Evolutionary conservation across 768 basidiomycete genomes (phyloP).

Genomic region (Suillus sp.): DNA sequence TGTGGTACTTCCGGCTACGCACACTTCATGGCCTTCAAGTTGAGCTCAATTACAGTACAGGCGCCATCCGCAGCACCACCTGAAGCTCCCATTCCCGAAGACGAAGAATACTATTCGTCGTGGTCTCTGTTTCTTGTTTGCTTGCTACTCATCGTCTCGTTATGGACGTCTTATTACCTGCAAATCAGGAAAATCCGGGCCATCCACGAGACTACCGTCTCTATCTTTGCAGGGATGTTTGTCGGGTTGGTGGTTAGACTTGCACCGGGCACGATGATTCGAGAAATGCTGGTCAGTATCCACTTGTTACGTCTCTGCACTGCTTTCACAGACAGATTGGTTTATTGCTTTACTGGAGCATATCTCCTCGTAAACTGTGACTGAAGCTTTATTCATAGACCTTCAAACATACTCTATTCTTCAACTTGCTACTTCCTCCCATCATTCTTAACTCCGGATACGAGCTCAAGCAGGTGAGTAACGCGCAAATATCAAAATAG

Average conservation of each 20-base stretch:
- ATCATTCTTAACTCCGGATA: conserved; percentile 99
- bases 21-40: conserved; percentile 38
- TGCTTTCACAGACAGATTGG: background rate
- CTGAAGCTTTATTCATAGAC: conserved; percentile 52
- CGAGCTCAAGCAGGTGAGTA: conserved; percentile 87
- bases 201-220: conserved; percentile 94
- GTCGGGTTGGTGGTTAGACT: conserved; percentile 91
- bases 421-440: conserved; percentile 96
- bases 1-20: background rate
- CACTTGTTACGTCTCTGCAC: background rate
- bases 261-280: conserved; percentile 90
- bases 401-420: conserved; percentile 96
- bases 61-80: conserved; percentile 31
- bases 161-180: conserved; percentile 96
- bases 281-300: conserved; percentile 93
- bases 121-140: conserved; percentile 95
- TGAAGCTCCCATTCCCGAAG: conserved; percentile 52
- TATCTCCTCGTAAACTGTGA: background rate
- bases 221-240: conserved; percentile 94
- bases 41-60: conserved; percentile 38
- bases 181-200: conserved; percentile 96
- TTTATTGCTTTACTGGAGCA: background rate
- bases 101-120: conserved; percentile 89
- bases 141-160: conserved; percentile 87
- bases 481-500: background rate